These are phyloP conservation scores for Beauveria asiatica DNA, from an alignment of 2,329 filamentous ascomycete genomes.

Conservation along the genomic window DNA sequence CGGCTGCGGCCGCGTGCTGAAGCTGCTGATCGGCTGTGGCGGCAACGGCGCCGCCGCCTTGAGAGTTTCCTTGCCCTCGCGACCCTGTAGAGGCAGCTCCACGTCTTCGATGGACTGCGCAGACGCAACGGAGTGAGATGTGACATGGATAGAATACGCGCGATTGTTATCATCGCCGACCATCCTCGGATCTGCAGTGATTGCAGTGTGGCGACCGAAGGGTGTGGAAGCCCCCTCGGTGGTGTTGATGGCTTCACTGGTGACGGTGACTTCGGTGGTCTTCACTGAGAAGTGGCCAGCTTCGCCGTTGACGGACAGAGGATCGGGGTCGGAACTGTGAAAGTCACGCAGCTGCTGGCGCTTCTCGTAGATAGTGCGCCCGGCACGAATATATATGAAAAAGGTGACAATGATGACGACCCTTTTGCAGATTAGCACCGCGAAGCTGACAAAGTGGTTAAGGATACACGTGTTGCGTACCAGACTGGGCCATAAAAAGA, in stretches of 20 bases:
- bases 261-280: constrained; percentile 30
- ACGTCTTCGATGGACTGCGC: constrained; percentile 14
- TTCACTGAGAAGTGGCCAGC: constrained; percentile 31
- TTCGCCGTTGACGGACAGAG: constrained; percentile 31
- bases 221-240: constrained; percentile 4
- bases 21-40: constrained; percentile 13
- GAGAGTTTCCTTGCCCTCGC: constrained; percentile 6
- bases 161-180: not conserved
- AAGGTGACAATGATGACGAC: constrained; percentile 52
- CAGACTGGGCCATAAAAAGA: constrained; percentile 68
- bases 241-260: constrained; percentile 9
- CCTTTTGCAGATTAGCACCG: constrained; percentile 30
- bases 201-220: constrained; percentile 15
- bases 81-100: constrained; percentile 22
- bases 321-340: constrained; percentile 36
- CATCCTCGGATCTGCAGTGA: not conserved
- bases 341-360: constrained; percentile 53
- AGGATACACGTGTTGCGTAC: constrained; percentile 29
- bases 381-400: constrained; percentile 58
- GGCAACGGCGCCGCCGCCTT: not conserved
- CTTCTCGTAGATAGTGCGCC: constrained; percentile 58
- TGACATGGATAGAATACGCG: constrained; percentile 37
- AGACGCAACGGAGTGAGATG: constrained; percentile 18
- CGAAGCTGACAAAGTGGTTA: too few species aligned
- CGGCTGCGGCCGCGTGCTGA: constrained; percentile 15